phyloP scores from a whole-genome alignment of 2,329 filamentous ascomycete genomes.

The Aspergillus candidus region DNA sequence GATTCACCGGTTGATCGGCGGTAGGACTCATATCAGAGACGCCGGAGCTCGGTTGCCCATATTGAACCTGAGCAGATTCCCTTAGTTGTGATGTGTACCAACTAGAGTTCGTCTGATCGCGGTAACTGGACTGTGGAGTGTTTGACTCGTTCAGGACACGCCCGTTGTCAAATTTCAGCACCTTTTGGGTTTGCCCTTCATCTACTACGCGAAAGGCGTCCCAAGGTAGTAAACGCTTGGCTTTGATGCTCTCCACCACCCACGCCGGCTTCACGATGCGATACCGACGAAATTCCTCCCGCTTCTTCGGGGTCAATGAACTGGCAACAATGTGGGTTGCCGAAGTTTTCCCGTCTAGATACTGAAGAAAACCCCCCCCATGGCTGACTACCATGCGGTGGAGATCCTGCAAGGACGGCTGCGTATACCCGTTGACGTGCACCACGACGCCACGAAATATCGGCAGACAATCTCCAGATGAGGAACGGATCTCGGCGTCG shows the following conservation, averaged over 20 bases:
- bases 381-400: slow-evolving; percentile 82
- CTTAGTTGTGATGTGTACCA: slow-evolving; percentile 74
- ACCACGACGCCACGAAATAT: slow-evolving; percentile 89
- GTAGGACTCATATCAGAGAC: slow-evolving; percentile 7
- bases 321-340: slow-evolving; percentile 95
- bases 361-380: slow-evolving; percentile 93
- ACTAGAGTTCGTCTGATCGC: slow-evolving; percentile 72
- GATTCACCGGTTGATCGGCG: slow-evolving; percentile 27
- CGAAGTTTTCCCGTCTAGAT: slow-evolving; percentile 87
- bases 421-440: slow-evolving; percentile 93
- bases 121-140: slow-evolving; percentile 59
- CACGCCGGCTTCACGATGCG: slow-evolving; percentile 91
- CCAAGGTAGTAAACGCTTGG: slow-evolving; percentile 80
- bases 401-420: slow-evolving; percentile 83
- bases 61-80: slow-evolving; percentile 24
- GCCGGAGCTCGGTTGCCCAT: slow-evolving; percentile 16
- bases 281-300: slow-evolving; percentile 78
- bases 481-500: slow-evolving; percentile 71
- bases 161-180: slow-evolving; percentile 60
- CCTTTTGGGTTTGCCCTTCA: slow-evolving; percentile 74
- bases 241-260: slow-evolving; percentile 82
- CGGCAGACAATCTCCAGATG: slow-evolving; percentile 63
- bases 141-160: slow-evolving; percentile 62
- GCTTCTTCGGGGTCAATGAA: slow-evolving; percentile 84
- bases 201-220: slow-evolving; percentile 75